A percentile compares a stretch with the other conserved stretches of the same genome.
phyloP scores from a whole-genome alignment of 176 grass and related monocot species.

The Triticum monococcum region DNA sequence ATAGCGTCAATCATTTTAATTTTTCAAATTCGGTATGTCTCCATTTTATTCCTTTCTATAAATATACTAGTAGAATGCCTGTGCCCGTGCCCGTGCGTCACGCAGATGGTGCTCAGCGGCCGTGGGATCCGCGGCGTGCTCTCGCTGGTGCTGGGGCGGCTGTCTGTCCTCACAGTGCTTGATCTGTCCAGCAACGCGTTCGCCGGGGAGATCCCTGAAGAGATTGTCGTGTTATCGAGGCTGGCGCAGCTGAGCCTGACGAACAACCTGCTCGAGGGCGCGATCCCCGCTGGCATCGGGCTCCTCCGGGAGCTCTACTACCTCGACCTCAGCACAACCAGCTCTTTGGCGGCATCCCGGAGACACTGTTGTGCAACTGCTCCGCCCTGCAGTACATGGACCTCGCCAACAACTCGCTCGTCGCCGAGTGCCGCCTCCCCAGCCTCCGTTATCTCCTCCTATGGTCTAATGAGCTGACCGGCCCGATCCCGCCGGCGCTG shows the following conservation, averaged over 20 bases:
- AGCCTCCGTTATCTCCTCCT: constrained; percentile 65
- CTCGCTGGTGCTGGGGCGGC: constrained; percentile 14
- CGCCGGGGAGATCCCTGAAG: constrained; percentile 36
- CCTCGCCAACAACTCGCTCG: constrained; percentile 62
- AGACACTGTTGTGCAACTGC: constrained; percentile 70
- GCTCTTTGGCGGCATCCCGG: constrained; percentile 52
- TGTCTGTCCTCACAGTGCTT: constrained; percentile 29
- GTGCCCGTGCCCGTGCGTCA: constrained; percentile 15
- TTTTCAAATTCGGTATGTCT: too few relatives aligned
- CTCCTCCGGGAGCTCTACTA: constrained; percentile 46
- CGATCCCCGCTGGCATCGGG: constrained; percentile 54
- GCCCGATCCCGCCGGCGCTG: constrained; percentile 55
- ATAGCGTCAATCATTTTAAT: too few relatives aligned
- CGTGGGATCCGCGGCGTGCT: constrained; percentile 49
- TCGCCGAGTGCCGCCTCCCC: constrained; percentile 43
- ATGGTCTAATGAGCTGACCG: constrained; percentile 70
- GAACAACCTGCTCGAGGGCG: constrained; percentile 49
- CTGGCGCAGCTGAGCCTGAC: constrained; percentile 63
- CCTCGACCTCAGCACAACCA: constrained; percentile 66
- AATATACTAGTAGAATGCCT: too few relatives aligned
- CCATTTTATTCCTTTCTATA: too few relatives aligned
- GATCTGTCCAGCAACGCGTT: constrained; percentile 74
- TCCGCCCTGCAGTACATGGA: constrained; percentile 75
- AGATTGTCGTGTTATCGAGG: constrained; percentile 40
- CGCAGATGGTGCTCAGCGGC: constrained; percentile 43